Base-by-base conservation (phyloP, 2,329 filamentous ascomycete species). In the Paecilomyces sp. region DNA sequence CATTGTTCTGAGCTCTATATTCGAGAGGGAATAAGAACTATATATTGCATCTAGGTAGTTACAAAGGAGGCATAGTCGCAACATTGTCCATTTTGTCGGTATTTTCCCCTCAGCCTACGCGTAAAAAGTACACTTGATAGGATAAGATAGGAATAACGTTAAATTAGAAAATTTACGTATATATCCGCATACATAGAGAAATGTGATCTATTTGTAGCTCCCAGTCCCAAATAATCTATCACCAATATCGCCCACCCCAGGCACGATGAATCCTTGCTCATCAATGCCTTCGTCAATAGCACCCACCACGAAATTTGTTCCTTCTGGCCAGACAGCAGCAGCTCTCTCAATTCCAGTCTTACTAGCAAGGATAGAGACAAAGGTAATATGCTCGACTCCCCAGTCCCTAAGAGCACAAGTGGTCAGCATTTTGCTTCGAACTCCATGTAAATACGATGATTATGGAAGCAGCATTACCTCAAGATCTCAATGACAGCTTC, bases 221-320 rank as follows among this genome's bases (percentile, higher is more conserved):
- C 56, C 57, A 15, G 68, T 71, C 8, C 67, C 68, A 62, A 66
- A 71, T 30, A 71, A 58, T 22, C 69, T 60, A 62, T 71, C 69
- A 2, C 69, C 69, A 61, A 70, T 71, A 63, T 70, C 69, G 2
- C 68, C 69, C 24, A 70, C 59, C 1, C 68, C 68, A 5, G 68
- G 69, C 18, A 62, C 57, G 30, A 71, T 64, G 58, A 68, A 71
- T 28, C 68, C 67, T 53, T 63, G 63, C n/a, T 60, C 62, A 60
- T 71, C 66, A 15, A 69, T 36, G 7, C 60, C 59, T 6, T 63
- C 56, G 54, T 71, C 68, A 34, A 70, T 58, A 9, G 63, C 61
- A 5, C 67, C 68, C 13, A 71, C 66, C 22, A 68, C 63, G n/a
- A 71, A 63, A 7, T 65, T 56, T 5, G 66, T 69, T 13, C 60